A percentile compares a stretch with the other conserved stretches of the same genome.
Evolutionary conservation across 2,329 filamentous ascomycete genomes (phyloP).

Genomic region (Aureobasidium musti): DNA sequence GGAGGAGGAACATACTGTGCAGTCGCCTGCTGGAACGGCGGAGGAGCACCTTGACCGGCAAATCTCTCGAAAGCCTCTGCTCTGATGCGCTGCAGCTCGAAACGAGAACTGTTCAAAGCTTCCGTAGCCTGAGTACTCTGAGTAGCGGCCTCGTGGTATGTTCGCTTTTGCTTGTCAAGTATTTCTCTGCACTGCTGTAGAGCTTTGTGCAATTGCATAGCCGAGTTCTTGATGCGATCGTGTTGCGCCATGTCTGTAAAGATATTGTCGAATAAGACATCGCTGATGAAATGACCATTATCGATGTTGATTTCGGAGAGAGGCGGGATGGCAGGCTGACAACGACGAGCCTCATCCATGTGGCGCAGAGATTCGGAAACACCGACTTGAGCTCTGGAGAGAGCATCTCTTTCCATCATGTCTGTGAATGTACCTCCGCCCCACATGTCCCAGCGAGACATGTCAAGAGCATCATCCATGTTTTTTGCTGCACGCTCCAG

Average conservation of each 20-base stretch:
- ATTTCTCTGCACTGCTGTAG: conserved; percentile 6
- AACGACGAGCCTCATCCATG: conserved; percentile 34
- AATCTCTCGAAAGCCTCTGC: conserved; percentile 38
- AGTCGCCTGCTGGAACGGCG: conserved; percentile 4
- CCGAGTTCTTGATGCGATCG: conserved; percentile 36
- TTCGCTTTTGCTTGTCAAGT: conserved; percentile 19
- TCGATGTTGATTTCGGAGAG: conserved; percentile 36
- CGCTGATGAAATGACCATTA: conserved; percentile 37
- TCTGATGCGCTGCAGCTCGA: conserved; percentile 38
- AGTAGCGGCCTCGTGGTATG: neutral
- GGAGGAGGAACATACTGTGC: neutral
- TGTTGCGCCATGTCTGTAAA: conserved; percentile 39
- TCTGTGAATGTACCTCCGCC: conserved; percentile 53
- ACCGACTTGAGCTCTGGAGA: conserved; percentile 52
- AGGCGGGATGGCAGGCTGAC: conserved; percentile 34
- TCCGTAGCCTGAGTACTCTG: neutral
- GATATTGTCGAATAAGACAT: conserved; percentile 40
- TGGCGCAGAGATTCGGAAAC: conserved; percentile 45
- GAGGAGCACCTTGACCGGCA: conserved; percentile 25
- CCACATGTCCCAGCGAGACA: conserved; percentile 53
- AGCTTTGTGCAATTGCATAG: conserved; percentile 33
- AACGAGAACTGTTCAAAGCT: conserved; percentile 30
- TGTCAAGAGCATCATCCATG: conserved; percentile 49
- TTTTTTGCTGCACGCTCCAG: conserved; percentile 44
- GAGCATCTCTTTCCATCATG: conserved; percentile 57